A percentile compares a stretch with the other conserved stretches of the same genome.
Conservation (phyloP, 129 eudicot species). For the Silybum marianum region DNA sequence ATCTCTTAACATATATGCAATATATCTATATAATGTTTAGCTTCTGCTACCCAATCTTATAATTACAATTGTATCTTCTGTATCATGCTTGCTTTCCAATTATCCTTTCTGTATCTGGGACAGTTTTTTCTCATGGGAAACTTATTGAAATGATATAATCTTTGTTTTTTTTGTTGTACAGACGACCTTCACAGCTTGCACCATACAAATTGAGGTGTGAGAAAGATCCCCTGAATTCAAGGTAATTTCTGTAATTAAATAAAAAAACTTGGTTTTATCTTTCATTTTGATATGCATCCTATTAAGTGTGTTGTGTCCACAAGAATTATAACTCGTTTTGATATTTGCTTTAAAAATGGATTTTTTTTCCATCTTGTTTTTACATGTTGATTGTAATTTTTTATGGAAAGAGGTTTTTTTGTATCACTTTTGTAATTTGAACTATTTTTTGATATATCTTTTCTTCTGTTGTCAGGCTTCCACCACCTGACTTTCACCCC, state of each 20-base stretch:
- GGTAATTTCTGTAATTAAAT: slow-evolving; percentile 48
- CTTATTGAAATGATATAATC: slow-evolving; percentile 3
- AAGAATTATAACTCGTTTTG: neutral
- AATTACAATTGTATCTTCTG: neutral
- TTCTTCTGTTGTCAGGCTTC: slow-evolving; percentile 57
- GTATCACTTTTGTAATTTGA: neutral
- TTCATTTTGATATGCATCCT: neutral
- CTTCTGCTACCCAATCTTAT: neutral
- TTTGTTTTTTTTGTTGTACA: slow-evolving; percentile 32
- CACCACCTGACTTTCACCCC: slow-evolving; percentile 94
- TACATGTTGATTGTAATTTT: neutral
- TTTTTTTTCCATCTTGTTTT: neutral
- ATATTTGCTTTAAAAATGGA: neutral
- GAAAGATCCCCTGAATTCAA: slow-evolving; percentile 84
- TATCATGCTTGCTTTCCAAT: neutral
- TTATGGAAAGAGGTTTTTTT: neutral
- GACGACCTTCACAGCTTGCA: slow-evolving; percentile 65
- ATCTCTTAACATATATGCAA: neutral
- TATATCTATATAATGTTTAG: neutral
- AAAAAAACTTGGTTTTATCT: neutral
- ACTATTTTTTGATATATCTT: neutral
- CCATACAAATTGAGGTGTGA: slow-evolving; percentile 93
- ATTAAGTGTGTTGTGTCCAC: neutral
- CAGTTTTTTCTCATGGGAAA: neutral
- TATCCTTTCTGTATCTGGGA: neutral